Percentiles rank a stretch among this genome's conserved stretches.
These are phyloP conservation scores for Spiraea crenata DNA, from an alignment of 331 rosid species.

Conservation along the genomic window DNA sequence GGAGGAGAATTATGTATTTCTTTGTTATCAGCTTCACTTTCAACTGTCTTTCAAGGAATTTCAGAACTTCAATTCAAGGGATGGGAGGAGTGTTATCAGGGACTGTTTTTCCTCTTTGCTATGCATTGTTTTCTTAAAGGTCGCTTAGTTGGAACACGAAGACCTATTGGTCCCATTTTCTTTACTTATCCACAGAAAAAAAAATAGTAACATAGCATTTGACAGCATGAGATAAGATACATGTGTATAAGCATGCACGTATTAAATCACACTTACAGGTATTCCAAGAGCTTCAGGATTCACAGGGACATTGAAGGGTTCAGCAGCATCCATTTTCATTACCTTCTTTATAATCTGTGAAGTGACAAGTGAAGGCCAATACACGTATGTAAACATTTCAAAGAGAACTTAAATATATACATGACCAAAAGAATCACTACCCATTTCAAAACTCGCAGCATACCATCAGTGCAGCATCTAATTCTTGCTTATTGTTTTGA, in stretches of 20 bases:
- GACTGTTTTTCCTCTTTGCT: neutral
- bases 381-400: neutral
- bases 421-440: conserved; percentile 17
- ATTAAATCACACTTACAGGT: conserved; percentile 58
- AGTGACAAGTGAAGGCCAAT: conserved; percentile 18
- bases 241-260: neutral
- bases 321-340: conserved; percentile 97
- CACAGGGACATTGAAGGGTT: conserved; percentile 90
- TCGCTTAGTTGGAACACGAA: neutral
- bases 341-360: conserved; percentile 78
- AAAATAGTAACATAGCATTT: conserved; percentile 1
- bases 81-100: neutral
- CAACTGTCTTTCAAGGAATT: neutral
- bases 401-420: neutral
- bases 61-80: neutral
- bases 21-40: neutral
- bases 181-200: conserved; percentile 3
- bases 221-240: conserved; percentile 7
- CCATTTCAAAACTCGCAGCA: conserved; percentile 22
- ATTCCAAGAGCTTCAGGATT: conserved; percentile 91
- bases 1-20: neutral
- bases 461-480: conserved; percentile 69
- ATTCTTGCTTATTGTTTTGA: conserved; percentile 58
- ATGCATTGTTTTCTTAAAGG: neutral
- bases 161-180: neutral